Conservation (phyloP, 352 stramenopile genomes). For the Aphanomyces cochlioides region DNA sequence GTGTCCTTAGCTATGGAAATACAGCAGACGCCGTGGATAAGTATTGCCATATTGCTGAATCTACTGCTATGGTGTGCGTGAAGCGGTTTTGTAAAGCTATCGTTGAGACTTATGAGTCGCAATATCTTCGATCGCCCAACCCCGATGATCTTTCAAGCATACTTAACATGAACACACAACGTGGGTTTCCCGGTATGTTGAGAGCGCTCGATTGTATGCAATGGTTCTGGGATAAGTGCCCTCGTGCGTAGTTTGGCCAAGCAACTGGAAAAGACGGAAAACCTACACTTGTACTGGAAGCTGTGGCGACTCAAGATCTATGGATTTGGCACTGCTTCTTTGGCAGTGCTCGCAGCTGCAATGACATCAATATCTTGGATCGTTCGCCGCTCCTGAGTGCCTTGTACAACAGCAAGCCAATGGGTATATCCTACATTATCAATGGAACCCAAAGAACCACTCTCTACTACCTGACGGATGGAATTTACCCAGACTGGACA, state of each 20-base stretch:
- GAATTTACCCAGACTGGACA: constrained; percentile 21
- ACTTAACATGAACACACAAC: neutral
- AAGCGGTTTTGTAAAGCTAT: neutral
- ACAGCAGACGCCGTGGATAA: constrained; percentile 15
- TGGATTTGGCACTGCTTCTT: constrained; percentile 26
- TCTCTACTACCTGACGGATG: constrained; percentile 13
- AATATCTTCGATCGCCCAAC: neutral
- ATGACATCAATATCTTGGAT: constrained; percentile 29
- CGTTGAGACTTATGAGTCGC: neutral
- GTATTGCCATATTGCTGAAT: constrained; percentile 4
- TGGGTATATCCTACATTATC: neutral
- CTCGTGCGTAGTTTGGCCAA: constrained; percentile 20
- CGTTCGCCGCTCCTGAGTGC: constrained; percentile 1
- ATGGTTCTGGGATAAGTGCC: constrained; percentile 31
- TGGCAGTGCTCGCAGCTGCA: neutral
- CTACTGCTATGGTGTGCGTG: neutral
- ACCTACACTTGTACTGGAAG: constrained; percentile 21
- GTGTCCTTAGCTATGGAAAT: constrained; percentile 28
- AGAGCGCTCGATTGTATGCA: constrained; percentile 30
- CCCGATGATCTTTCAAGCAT: neutral
- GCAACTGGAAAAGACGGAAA: constrained; percentile 19
- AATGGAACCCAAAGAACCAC: neutral
- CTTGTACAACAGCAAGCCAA: neutral
- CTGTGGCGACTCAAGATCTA: constrained; percentile 9
- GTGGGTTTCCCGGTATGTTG: constrained; percentile 31